phyloP scores from a whole-genome alignment of 345 rosid genomes.

The Brassica carinata region DNA sequence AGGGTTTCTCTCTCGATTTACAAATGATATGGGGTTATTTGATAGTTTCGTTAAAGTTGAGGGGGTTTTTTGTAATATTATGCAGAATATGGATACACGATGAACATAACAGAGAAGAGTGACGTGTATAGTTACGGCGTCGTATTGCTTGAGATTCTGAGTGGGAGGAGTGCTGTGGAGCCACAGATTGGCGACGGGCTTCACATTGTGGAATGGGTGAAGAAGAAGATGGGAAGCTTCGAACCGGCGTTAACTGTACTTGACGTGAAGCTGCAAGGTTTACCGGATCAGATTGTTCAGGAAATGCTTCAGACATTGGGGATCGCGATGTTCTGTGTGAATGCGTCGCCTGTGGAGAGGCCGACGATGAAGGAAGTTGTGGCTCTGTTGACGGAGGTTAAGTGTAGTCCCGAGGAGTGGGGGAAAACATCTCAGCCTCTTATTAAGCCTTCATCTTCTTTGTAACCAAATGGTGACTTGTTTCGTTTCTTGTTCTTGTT shows the following conservation, averaged over 20 bases:
- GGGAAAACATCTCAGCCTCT: conserved; percentile 90
- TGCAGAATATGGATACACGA: conserved; percentile 94
- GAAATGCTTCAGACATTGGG: conserved; percentile 96
- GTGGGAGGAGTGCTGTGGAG: conserved; percentile 81
- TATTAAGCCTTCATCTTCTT: conserved; percentile 70
- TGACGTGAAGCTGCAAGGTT: conserved; percentile 74
- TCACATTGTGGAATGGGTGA: conserved; percentile 97
- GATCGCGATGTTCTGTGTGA: conserved; percentile 94
- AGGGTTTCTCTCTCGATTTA: background rate
- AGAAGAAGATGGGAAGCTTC: conserved; percentile 94
- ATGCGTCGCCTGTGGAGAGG: conserved; percentile 78
- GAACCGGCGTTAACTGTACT: conserved; percentile 78
- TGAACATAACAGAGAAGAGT: conserved; percentile 95
- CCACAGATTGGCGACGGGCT: conserved; percentile 69
- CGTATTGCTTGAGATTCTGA: conserved; percentile 83
- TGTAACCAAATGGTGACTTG: conserved; percentile 36
- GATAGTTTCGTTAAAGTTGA: background rate
- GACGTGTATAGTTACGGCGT: conserved; percentile 95
- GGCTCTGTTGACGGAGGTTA: conserved; percentile 84
- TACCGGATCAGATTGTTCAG: conserved; percentile 89
- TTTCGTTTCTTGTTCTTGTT: conserved; percentile 34
- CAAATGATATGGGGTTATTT: background rate
- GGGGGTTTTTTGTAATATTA: background rate
- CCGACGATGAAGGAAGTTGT: conserved; percentile 98
- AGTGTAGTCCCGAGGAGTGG: conserved; percentile 88